Evolutionary conservation across 805 yeast species (phyloP), one percentile per base, ranked within the genome.

Genomic region (Ogataea haglerorum): DNA sequence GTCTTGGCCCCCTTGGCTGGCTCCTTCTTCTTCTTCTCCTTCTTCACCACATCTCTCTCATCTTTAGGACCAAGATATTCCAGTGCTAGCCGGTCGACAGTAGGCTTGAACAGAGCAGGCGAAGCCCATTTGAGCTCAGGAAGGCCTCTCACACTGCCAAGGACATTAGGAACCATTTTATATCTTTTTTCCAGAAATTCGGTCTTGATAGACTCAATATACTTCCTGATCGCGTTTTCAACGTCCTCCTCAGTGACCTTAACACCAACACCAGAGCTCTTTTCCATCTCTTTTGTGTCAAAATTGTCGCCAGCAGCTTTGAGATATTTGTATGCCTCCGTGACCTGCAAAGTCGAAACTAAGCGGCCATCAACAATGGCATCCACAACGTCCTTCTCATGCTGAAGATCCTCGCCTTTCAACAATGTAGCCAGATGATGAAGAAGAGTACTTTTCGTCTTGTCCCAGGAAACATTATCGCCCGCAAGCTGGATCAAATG

Each of bases 111-210:
- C 40, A 77, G 69, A 37, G 81, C 76, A 26, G 97, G 95, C 34
- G 84, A 75, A 7, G 98, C 98, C 96, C 96, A 93, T 66, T 86
- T 88, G 63, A 93, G 73, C 14, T 69, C 77, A 4, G 88, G 82
- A 32, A 88, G 57, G 49, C 72, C 75, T 72, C 86, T 88, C 46
- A 86, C 77, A 32, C 80, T 82, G 3, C 89, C 90, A 65, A 91
- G 72, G 9, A 88, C 68, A 17, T 78, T 72, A 17, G 96, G 91
- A 39, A 91, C 82, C 19, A 77, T 64, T 52, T 83, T 79, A 65
- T 93, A 93, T 61, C 99, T 77, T 61, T 84, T 78, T n/a, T 72
- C 67, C 46, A 67, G 67, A 46, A 93, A 79, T 18, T 75, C 82
- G 1, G 67, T 76, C 56, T 74, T 75, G 61, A 83, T 73, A 5